These are phyloP conservation scores for Corymbia citriodora DNA, from an alignment of 441 rosid genomes.

Conservation along the genomic window DNA sequence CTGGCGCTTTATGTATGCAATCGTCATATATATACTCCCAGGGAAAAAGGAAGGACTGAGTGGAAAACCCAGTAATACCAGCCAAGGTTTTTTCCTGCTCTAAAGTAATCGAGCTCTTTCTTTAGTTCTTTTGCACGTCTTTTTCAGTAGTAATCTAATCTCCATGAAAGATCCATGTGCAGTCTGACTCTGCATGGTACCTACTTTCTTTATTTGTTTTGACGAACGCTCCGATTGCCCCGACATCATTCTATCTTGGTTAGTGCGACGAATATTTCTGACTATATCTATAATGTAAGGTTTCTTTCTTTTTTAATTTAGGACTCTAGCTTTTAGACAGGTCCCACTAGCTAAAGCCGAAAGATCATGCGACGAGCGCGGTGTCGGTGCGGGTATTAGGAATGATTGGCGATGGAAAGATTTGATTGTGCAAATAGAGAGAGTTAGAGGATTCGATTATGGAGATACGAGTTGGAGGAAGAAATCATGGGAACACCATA, in stretches of 20 bases:
- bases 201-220: background rate
- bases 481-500: background rate
- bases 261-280: background rate
- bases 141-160: background rate
- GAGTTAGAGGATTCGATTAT: background rate
- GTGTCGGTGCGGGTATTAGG: background rate
- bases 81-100: background rate
- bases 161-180: background rate
- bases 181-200: background rate
- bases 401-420: background rate
- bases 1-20: background rate
- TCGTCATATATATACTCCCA: background rate
- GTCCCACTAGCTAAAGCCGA: background rate
- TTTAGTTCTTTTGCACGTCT: background rate
- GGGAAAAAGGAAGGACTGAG: background rate
- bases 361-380: background rate
- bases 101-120: background rate
- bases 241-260: accelerated
- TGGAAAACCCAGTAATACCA: background rate
- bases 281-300: background rate
- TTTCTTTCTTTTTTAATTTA: background rate
- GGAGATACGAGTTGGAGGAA: background rate
- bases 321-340: background rate
- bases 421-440: background rate
- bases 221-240: background rate